Percentiles rank a stretch among this genome's conserved stretches.
These are phyloP conservation scores for Ophiostoma piceae DNA, from an alignment of 2,329 filamentous ascomycete genomes.

Conservation along the genomic window DNA sequence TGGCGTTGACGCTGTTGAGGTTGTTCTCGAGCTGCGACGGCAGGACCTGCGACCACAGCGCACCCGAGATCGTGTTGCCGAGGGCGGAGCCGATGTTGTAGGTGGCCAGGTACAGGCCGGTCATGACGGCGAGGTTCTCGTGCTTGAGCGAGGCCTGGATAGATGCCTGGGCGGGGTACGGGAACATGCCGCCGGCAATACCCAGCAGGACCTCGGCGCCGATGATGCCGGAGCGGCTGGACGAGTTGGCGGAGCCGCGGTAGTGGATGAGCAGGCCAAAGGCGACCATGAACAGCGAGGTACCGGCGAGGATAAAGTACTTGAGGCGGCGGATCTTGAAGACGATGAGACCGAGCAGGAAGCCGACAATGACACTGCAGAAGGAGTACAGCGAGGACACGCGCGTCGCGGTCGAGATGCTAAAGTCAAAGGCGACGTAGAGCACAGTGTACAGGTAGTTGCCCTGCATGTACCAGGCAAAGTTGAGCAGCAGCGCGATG, in stretches of 20 bases:
- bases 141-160: conserved; percentile 41
- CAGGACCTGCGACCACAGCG: conserved; percentile 57
- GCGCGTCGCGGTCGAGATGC: conserved; percentile 51
- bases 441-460: conserved; percentile 61
- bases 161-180: conserved; percentile 45
- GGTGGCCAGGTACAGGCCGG: conserved; percentile 56
- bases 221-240: conserved; percentile 52
- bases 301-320: conserved; percentile 57
- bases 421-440: conserved; percentile 56
- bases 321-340: conserved; percentile 56
- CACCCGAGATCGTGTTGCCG: conserved; percentile 56
- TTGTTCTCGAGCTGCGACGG: conserved; percentile 39
- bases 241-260: conserved; percentile 46
- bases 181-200: conserved; percentile 59
- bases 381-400: conserved; percentile 56
- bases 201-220: conserved; percentile 59
- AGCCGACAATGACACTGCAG: conserved; percentile 53
- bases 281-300: conserved; percentile 56
- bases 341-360: conserved; percentile 52
- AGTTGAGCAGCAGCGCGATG: conserved; percentile 53
- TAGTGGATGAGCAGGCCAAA: conserved; percentile 60
- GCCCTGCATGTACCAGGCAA: conserved; percentile 58
- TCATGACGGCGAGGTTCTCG: conserved; percentile 58
- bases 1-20: conserved; percentile 35
- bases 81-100: conserved; percentile 59